Evolutionary conservation across 139 green algal genomes (phyloP).

Genomic region (Coccomyxa sp.): DNA sequence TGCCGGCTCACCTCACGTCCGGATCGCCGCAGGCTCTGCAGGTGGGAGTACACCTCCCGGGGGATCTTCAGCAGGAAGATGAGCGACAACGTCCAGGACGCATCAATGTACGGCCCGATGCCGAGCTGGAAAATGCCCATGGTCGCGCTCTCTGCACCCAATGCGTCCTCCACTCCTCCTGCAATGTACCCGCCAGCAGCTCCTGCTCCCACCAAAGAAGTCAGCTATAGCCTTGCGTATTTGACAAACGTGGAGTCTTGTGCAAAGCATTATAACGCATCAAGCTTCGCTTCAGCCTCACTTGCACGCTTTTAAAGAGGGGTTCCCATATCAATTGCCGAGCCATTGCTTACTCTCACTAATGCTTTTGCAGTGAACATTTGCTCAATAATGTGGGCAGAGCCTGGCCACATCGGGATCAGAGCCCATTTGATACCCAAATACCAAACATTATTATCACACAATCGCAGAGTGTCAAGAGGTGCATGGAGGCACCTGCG

Average conservation of each 20-base stretch:
- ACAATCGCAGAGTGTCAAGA: not conserved
- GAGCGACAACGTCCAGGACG: not conserved
- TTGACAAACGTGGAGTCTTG: not conserved
- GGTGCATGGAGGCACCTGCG: not conserved
- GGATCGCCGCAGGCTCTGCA: not conserved
- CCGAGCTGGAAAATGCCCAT: conserved; percentile 7
- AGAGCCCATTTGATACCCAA: not conserved
- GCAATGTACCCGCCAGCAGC: not conserved
- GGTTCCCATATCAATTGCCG: no score
- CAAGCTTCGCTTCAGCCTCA: not conserved
- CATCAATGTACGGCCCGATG: conserved; percentile 16
- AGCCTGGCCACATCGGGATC: not conserved
- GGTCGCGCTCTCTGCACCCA: not conserved
- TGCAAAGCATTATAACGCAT: not conserved
- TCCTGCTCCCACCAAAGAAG: not conserved
- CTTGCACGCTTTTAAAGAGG: no score
- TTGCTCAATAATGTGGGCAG: not conserved
- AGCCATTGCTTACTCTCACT: no score
- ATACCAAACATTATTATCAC: not conserved
- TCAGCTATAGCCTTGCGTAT: not conserved
- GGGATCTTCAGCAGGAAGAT: not conserved
- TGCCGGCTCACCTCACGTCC: not conserved
- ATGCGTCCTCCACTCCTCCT: not conserved
- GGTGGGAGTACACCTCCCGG: not conserved
- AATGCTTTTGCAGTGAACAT: not conserved